These are phyloP conservation scores for Penicillium capsulatum DNA, from an alignment of 2,329 filamentous ascomycete genomes.

Conservation along the genomic window DNA sequence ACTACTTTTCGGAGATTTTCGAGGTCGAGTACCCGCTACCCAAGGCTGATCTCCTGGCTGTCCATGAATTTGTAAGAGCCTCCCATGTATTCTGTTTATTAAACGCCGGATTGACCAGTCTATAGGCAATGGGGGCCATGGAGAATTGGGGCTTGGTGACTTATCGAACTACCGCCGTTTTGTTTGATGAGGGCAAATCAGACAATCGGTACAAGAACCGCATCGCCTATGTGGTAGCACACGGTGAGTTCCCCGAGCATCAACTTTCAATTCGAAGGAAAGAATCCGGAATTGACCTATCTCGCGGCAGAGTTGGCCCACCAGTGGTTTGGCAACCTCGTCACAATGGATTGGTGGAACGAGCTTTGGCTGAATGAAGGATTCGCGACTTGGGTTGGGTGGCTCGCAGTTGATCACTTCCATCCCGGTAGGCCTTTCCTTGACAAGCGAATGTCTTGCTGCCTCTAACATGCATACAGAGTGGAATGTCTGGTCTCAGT, in stretches of 20 bases:
- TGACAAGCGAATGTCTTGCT: not conserved
- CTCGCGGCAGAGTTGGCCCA: slow-evolving; percentile 69
- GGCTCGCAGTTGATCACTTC: slow-evolving; percentile 84
- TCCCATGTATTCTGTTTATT: slow-evolving; percentile 4
- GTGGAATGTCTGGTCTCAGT: slow-evolving; percentile 97
- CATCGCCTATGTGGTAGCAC: slow-evolving; percentile 95
- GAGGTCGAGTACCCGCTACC: slow-evolving; percentile 88
- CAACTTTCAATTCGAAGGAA: slow-evolving; percentile 6
- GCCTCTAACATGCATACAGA: slow-evolving; percentile 49
- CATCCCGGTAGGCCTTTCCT: slow-evolving; percentile 60
- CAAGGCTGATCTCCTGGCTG: slow-evolving; percentile 84
- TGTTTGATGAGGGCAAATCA: slow-evolving; percentile 92
- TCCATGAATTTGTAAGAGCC: slow-evolving; percentile 79
- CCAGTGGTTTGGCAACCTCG: slow-evolving; percentile 93
- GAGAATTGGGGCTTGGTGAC: slow-evolving; percentile 97
- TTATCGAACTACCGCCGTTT: slow-evolving; percentile 87
- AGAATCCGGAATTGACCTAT: too few species aligned
- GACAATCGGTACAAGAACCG: slow-evolving; percentile 88
- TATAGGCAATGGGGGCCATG: slow-evolving; percentile 69
- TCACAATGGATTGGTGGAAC: slow-evolving; percentile 97
- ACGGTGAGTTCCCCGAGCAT: slow-evolving; percentile 45
- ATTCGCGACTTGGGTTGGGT: slow-evolving; percentile 97
- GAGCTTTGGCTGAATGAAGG: slow-evolving; percentile 93
- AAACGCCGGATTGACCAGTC: too few species aligned
- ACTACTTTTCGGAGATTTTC: slow-evolving; percentile 94